Conservation (phyloP, 1,284 basidiomycete species). For the Paramarasmius palmivorus region DNA sequence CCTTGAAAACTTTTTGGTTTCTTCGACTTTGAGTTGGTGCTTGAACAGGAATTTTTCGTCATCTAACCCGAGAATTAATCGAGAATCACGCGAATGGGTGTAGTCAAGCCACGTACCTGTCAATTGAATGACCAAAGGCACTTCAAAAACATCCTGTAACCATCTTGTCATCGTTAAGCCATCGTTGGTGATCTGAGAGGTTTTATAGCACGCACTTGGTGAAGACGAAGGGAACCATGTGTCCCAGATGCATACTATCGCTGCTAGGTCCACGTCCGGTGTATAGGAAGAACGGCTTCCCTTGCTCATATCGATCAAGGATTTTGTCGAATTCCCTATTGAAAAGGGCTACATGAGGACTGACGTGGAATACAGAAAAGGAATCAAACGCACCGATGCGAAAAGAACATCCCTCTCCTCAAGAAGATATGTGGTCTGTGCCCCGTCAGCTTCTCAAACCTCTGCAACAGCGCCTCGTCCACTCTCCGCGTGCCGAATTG, state of each 20-base stretch:
- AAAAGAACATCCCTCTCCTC: conserved; percentile 95
- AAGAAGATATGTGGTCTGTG: conserved; percentile 90
- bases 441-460: conserved; percentile 93
- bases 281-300: conserved; percentile 98
- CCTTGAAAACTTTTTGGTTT: conserved; percentile 83
- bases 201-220: conserved; percentile 71
- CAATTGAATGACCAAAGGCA: conserved; percentile 92
- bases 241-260: conserved; percentile 97
- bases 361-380: no score
- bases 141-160: conserved; percentile 96
- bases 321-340: conserved; percentile 96
- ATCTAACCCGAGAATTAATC: conserved; percentile 49
- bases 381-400: conserved; percentile 76
- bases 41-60: conserved; percentile 99
- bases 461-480: conserved; percentile 75
- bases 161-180: conserved; percentile 54
- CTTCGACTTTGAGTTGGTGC: conserved; percentile 88
- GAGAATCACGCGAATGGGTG: background rate
- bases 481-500: conserved; percentile 93
- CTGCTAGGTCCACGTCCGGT: conserved; percentile 97
- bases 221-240: conserved; percentile 97
- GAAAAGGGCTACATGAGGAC: conserved; percentile 11
- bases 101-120: conserved; percentile 58
- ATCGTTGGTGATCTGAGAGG: conserved; percentile 3
- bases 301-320: conserved; percentile 93